Percentiles rank a stretch among this genome's conserved stretches.
phyloP scores from a whole-genome alignment of 1,139 yeast genomes.

The Yamadazyma mexicana region DNA sequence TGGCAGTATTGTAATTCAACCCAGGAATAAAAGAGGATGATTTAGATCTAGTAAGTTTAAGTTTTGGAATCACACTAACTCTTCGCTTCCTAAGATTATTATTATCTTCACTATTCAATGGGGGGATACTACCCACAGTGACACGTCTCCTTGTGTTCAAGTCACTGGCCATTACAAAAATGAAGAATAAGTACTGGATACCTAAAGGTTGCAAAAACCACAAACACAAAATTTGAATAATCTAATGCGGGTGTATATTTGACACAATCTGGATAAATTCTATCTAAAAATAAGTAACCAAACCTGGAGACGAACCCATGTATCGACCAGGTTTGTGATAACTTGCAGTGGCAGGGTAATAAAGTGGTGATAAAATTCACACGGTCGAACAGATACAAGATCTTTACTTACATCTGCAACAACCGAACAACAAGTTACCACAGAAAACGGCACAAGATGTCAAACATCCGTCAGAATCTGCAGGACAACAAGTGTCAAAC shows the following conservation, averaged over 20 bases:
- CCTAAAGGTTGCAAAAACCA: background rate
- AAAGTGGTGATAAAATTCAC: no score
- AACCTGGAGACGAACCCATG: no score
- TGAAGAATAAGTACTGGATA: background rate
- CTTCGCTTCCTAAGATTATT: background rate
- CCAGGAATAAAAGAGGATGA: conserved; percentile 15
- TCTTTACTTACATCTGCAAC: conserved; percentile 30
- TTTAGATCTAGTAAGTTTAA: conserved; percentile 8
- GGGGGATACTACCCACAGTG: conserved; percentile 3
- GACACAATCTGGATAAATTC: background rate
- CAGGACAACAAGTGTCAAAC: conserved; percentile 43
- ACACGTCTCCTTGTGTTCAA: no score
- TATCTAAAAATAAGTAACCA: no score
- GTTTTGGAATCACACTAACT: background rate
- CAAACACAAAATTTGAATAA: no score
- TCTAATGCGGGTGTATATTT: background rate
- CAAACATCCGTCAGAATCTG: conserved; percentile 42
- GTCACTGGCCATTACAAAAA: background rate
- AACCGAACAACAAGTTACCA: conserved; percentile 38
- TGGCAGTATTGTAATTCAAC: conserved; percentile 5
- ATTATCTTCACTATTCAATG: background rate
- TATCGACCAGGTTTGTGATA: no score
- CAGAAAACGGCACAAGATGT: conserved; percentile 36
- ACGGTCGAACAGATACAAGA: no score
- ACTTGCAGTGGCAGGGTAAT: no score